Conservation (phyloP, 805 yeast species). For the Myxozyma melibiosi region DNA sequence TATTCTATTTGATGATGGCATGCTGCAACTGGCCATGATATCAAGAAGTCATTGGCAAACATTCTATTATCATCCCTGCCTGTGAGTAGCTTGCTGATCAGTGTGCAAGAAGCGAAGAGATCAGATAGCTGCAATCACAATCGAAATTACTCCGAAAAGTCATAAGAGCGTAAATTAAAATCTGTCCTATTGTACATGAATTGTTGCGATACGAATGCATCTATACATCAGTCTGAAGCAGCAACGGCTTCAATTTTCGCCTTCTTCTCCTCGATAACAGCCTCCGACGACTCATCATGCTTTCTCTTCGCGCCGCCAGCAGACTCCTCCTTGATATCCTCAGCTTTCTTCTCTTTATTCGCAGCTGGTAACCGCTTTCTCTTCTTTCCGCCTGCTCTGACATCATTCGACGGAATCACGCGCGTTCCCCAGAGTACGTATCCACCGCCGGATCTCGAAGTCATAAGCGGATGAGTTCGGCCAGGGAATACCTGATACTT, state of each 20-base stretch:
- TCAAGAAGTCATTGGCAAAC: too few relatives aligned
- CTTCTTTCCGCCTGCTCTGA: slow-evolving; percentile 26
- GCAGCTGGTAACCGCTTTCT: neutral
- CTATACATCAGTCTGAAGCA: too few relatives aligned
- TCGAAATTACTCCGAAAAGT: too few relatives aligned
- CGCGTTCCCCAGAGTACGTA: slow-evolving; percentile 75
- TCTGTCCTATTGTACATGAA: neutral
- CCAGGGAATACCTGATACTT: slow-evolving; percentile 93
- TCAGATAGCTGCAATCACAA: too few relatives aligned
- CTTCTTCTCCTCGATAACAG: neutral
- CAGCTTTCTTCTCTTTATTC: neutral
- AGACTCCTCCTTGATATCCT: neutral
- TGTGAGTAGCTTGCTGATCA: too few relatives aligned
- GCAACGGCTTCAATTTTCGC: neutral
- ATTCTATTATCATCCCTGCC: too few relatives aligned
- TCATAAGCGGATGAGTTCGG: slow-evolving; percentile 92
- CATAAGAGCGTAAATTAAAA: neutral
- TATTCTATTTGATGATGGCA: too few relatives aligned
- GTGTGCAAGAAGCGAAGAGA: too few relatives aligned
- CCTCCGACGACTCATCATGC: neutral
- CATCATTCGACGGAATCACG: slow-evolving; percentile 60
- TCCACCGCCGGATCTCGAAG: slow-evolving; percentile 91
- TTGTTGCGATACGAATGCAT: too few relatives aligned
- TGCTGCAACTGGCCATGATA: too few relatives aligned
- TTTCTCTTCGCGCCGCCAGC: slow-evolving; percentile 1